A percentile compares a stretch with the other conserved stretches of the same genome.
Evolutionary conservation across 31 red algal genomes (phyloP).

Genomic region (Odonthalia washingtoniensis): DNA sequence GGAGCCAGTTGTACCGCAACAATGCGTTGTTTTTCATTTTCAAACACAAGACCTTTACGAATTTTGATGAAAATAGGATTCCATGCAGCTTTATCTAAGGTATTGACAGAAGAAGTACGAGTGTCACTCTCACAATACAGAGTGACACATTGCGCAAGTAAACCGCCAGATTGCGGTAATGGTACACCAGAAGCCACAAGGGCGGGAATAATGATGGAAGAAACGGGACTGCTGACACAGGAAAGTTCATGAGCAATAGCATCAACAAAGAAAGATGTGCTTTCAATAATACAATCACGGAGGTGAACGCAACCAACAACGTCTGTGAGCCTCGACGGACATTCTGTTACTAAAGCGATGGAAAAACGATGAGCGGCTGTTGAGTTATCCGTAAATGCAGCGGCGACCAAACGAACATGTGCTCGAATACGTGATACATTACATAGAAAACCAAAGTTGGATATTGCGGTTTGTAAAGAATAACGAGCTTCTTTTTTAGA

Average conservation of each 20-base stretch:
- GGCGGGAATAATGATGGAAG: not conserved
- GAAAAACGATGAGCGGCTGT: conserved; percentile 1
- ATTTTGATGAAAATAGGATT: conserved; percentile 49
- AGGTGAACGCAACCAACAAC: conserved; percentile 7
- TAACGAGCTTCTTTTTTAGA: not conserved
- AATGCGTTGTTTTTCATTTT: conserved; percentile 24
- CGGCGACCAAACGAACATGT: not conserved
- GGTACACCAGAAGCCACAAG: not conserved
- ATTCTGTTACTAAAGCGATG: not conserved
- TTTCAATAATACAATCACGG: not conserved
- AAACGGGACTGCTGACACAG: not conserved
- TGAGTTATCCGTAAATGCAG: not conserved
- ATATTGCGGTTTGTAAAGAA: not conserved
- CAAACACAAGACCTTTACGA: conserved; percentile 57
- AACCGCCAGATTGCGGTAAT: not conserved
- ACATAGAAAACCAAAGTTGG: not conserved
- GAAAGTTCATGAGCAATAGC: conserved; percentile 29
- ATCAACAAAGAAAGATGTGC: not conserved
- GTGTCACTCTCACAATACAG: not conserved
- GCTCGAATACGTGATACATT: not conserved
- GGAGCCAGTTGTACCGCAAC: conserved; percentile 46
- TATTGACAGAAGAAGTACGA: not conserved
- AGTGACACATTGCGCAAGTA: not conserved
- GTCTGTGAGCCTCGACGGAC: not conserved
- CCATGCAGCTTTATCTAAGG: conserved; percentile 22